Evolutionary conservation across 2,329 filamentous ascomycete species (phyloP), one percentile per base, ranked within the genome.

Genomic region (Colletotrichum tropicale): DNA sequence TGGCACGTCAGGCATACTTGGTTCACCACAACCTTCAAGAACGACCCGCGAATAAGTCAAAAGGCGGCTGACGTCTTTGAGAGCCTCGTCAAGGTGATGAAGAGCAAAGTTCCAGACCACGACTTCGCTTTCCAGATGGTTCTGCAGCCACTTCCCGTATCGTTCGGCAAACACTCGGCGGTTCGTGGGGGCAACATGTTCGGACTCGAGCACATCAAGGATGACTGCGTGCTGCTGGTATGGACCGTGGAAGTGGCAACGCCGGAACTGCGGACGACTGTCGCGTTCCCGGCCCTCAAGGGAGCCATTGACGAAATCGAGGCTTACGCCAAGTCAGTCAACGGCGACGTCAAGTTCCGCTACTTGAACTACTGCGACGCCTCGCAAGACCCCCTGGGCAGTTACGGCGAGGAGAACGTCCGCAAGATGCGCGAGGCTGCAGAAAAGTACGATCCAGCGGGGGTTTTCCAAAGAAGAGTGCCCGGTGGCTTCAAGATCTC

Each of bases 351-450:
- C 16, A 21, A 21, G 26, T 71, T 71, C 8, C 55, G 55, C 30
- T 62, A 64, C 24, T 9, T 66, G 16, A 79, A 79, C 66, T 80
- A 78, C 43, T 75, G 77, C 18, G 77, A 80, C 15, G 68, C 60
- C 18, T 78, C 70, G 0, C 78, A 81, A 43, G 71, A 80, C 56
- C 74, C 76, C 3, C 65, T 81, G 15, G 36, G 68, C 9, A 79
- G 68, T 24, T 81, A 80, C 18, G 80, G 80, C 9, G 36, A n/a
- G 7, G 77, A 77, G 15, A 81, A 81, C 7, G 43, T 81, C 0
- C 71, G 34, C 36, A 76, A 76, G 32, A 79, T 81, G 70, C 76
- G 73, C 24, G 69, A 79, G 10, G 76, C 76, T 0, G 77, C 78
- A 0, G 70, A 66, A 1, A 81, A 81, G 48, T 26, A 60, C 34